phyloP scores from a whole-genome alignment of 768 basidiomycete genomes.

The Clavulina sp. region DNA sequence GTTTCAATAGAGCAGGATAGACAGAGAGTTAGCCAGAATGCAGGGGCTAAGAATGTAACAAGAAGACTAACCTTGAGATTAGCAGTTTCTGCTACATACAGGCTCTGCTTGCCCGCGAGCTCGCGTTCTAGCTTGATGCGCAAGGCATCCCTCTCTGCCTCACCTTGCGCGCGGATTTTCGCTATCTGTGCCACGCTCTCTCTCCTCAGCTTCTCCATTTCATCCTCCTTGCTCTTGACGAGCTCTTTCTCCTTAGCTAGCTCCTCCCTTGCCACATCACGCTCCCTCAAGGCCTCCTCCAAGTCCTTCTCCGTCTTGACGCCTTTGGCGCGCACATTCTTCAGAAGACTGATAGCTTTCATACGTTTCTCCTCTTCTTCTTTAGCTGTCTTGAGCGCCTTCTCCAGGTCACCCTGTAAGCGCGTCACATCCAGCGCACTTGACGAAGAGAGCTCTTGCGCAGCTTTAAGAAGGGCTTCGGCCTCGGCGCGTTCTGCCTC shows the following conservation, averaged over 20 bases:
- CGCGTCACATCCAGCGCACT: neutral
- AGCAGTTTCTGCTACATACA: slow-evolving; percentile 61
- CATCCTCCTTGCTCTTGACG: slow-evolving; percentile 50
- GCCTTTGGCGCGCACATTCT: slow-evolving; percentile 92
- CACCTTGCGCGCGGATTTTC: slow-evolving; percentile 42
- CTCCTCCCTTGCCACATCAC: slow-evolving; percentile 27
- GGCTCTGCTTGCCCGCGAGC: slow-evolving; percentile 38
- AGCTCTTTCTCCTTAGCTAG: slow-evolving; percentile 34
- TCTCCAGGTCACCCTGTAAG: slow-evolving; percentile 45
- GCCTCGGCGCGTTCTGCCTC: slow-evolving; percentile 49
- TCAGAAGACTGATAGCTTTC: slow-evolving; percentile 82
- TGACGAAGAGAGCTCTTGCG: slow-evolving; percentile 15
- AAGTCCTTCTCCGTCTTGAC: slow-evolving; percentile 90
- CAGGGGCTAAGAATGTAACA: slow-evolving; percentile 9
- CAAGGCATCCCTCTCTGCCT: slow-evolving; percentile 43
- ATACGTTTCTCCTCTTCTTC: slow-evolving; percentile 96
- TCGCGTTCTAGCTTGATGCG: slow-evolving; percentile 68
- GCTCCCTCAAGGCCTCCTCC: slow-evolving; percentile 50
- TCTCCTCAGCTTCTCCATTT: slow-evolving; percentile 25
- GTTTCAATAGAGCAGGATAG: neutral
- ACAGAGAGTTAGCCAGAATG: neutral
- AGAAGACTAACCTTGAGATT: slow-evolving; percentile 41
- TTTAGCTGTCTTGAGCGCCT: slow-evolving; percentile 44
- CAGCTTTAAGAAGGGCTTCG: slow-evolving; percentile 48
- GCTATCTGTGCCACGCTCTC: slow-evolving; percentile 22